Conservation (phyloP, 2,329 filamentous ascomycete species). For the Botrytis medusae region DNA sequence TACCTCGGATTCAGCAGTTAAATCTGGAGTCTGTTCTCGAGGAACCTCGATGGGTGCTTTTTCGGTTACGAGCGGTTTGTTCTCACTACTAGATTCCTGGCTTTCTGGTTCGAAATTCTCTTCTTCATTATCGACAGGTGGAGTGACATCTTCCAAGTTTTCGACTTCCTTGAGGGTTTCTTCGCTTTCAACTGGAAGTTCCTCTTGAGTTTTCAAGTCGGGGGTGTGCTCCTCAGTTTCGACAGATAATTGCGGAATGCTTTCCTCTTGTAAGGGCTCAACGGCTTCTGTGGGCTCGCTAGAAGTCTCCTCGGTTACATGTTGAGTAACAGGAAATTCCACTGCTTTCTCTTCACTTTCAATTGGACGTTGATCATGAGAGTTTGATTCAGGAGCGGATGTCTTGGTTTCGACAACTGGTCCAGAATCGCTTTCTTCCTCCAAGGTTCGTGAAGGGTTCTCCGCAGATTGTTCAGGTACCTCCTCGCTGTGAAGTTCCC, state of each 20-base stretch:
- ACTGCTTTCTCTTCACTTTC: neutral
- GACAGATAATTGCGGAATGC: neutral
- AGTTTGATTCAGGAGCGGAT: neutral
- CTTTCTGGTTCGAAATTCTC: neutral
- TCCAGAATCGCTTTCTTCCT: neutral
- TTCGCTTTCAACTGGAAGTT: no score
- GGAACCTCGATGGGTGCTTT: neutral
- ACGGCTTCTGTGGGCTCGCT: neutral
- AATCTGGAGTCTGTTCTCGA: neutral
- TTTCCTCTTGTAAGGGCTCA: no score
- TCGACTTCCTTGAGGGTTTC: neutral
- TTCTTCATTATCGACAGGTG: neutral
- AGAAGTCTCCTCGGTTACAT: neutral
- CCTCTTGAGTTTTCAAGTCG: neutral
- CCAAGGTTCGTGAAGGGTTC: neutral
- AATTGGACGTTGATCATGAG: neutral
- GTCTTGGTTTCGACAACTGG: neutral
- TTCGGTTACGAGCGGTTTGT: neutral
- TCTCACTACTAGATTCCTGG: neutral
- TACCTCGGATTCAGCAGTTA: neutral
- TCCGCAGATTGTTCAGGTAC: neutral
- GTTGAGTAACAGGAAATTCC: neutral
- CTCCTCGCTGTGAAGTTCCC: neutral
- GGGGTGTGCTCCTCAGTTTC: neutral
- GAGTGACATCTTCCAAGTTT: neutral